Conservation (phyloP, 1,284 basidiomycete species). For the Naganishia sp. region DNA sequence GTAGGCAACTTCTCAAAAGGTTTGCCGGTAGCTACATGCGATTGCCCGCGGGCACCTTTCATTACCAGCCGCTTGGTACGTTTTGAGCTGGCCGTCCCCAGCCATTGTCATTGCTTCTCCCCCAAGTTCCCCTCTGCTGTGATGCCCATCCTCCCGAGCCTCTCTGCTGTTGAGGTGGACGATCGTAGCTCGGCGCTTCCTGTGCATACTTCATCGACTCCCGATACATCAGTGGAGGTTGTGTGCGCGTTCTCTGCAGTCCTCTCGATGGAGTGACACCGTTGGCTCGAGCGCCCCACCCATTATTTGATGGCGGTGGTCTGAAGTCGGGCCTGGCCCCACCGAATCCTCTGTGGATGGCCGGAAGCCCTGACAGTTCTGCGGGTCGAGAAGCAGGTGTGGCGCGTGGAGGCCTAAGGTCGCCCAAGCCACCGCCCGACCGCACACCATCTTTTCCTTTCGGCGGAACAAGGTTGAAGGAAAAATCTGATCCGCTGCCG, state of each 20-base stretch:
- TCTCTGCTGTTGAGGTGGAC: background rate
- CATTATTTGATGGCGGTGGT: slow-evolving; percentile 15
- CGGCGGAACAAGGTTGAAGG: slow-evolving; percentile 34
- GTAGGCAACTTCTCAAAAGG: too few relatives aligned
- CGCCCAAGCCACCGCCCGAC: slow-evolving; percentile 35
- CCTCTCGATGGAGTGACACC: background rate
- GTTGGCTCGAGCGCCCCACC: slow-evolving; percentile 9
- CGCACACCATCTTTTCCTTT: slow-evolving; percentile 27
- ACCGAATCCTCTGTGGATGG: background rate
- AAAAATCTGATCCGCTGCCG: slow-evolving; percentile 26
- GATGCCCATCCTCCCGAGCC: slow-evolving; percentile 6
- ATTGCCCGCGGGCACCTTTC: background rate
- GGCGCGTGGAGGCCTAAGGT: slow-evolving; percentile 7
- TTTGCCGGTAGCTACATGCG: background rate
- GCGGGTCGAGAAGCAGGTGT: slow-evolving; percentile 28
- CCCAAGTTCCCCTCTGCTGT: slow-evolving; percentile 10
- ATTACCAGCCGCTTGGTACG: slow-evolving; percentile 4
- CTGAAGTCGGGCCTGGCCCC: slow-evolving; percentile 7
- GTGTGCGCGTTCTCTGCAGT: slow-evolving; percentile 17
- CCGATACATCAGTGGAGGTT: slow-evolving; percentile 14
- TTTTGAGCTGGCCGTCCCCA: slow-evolving; percentile 5
- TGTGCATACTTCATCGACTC: slow-evolving; percentile 18
- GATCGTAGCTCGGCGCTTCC: background rate
- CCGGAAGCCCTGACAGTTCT: slow-evolving; percentile 5
- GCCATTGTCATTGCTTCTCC: slow-evolving; percentile 3